phyloP scores from a whole-genome alignment of 2,329 filamentous ascomycete genomes.

The Venturia asperata region DNA sequence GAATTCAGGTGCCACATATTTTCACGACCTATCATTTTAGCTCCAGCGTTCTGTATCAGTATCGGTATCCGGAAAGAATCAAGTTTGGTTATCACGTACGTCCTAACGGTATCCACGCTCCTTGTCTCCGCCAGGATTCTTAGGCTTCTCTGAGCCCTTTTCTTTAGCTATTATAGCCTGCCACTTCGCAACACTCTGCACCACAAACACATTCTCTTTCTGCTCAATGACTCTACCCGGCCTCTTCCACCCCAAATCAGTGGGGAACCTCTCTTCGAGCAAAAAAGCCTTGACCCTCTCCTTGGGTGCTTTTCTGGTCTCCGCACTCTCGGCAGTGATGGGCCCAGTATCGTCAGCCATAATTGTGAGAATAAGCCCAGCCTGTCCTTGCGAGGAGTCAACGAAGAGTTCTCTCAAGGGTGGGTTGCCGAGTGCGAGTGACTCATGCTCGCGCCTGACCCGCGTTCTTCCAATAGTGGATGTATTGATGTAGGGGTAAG shows the following conservation, averaged over 20 bases:
- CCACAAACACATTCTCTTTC: slow-evolving; percentile 2
- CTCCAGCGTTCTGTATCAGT: too few relatives aligned
- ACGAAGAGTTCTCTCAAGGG: not conserved
- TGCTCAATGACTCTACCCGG: not conserved
- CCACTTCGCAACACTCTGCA: slow-evolving; percentile 1
- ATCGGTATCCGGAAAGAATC: too few relatives aligned
- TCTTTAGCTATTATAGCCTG: not conserved
- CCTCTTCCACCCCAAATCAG: not conserved
- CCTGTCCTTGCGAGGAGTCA: not conserved
- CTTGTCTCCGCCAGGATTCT: not conserved
- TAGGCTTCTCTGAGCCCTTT: not conserved
- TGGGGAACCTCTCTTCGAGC: slow-evolving; percentile 6
- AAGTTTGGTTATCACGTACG: too few relatives aligned
- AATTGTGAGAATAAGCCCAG: not conserved
- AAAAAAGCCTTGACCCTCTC: not conserved
- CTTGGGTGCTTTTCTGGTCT: not conserved
- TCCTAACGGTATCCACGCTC: not conserved
- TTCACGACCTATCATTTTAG: too few relatives aligned
- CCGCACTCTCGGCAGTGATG: not conserved
- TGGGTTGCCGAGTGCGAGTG: slow-evolving; percentile 8
- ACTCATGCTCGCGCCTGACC: slow-evolving; percentile 12
- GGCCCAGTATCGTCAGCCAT: not conserved
- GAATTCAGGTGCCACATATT: too few relatives aligned
- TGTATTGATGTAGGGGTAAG: slow-evolving; percentile 9
- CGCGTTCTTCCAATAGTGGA: slow-evolving; percentile 1